Evolutionary conservation across 108 stramenopile genomes (phyloP).

Genomic region (Nitzschia sp.): DNA sequence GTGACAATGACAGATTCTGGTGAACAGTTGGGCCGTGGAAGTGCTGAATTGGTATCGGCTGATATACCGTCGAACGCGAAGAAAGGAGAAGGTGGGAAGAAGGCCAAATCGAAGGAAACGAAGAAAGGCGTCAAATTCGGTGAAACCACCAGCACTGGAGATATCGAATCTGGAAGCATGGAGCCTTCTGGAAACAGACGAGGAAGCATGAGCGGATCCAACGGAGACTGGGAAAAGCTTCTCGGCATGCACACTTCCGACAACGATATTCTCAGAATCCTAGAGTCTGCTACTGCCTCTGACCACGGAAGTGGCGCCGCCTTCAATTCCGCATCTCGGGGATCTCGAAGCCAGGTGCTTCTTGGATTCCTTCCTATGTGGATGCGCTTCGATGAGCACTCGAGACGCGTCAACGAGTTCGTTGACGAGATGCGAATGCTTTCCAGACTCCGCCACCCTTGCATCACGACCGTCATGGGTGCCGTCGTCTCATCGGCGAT

Average conservation of each 20-base stretch:
- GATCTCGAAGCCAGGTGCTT: neutral
- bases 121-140: neutral
- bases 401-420: constrained; percentile 36
- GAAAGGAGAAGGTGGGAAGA: neutral
- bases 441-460: constrained; percentile 61
- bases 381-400: constrained; percentile 8
- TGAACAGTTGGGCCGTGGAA: neutral
- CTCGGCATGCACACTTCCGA: neutral
- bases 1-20: neutral
- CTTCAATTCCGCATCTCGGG: neutral
- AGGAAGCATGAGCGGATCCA: constrained; percentile 36
- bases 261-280: constrained; percentile 4
- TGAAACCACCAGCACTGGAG: neutral
- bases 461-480: constrained; percentile 59
- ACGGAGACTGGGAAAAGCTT: constrained; percentile 3
- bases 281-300: constrained; percentile 8
- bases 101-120: neutral
- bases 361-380: constrained; percentile 1
- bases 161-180: constrained; percentile 33
- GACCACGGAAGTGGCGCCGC: constrained; percentile 5
- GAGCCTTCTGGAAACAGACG: no score
- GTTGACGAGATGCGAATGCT: constrained; percentile 59
- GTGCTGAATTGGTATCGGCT: neutral
- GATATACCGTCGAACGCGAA: neutral
- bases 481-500: constrained; percentile 28